Base-by-base conservation (phyloP, 2,329 filamentous ascomycete genomes). In the Chrysosporium keratinophilum region DNA sequence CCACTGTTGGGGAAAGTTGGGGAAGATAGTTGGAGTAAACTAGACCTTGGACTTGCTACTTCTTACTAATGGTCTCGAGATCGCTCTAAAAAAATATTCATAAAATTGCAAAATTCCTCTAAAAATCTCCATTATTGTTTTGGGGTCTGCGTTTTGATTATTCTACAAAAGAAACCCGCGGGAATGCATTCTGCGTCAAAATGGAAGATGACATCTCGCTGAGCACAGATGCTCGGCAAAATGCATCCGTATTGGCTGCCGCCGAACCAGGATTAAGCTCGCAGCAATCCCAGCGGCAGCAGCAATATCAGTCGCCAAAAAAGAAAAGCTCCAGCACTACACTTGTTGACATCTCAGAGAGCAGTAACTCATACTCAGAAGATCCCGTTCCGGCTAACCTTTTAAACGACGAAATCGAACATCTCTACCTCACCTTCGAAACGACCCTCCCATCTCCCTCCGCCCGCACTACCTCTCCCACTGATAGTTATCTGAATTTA, bases 381-480 rank as follows among this genome's bases (percentile, higher is more conserved):
- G 28, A 33, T 3, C 12, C 46, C 1, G 28, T 14, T n/a, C 34
- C 45, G 33, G 11, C 17, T 6, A 31, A 40, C 28, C 3, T 5
- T 10, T 12, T 17, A 12, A 20, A 23, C n/a, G 37, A 50, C 10
- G 67, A 70, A 42, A 73, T 84, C 53, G 69, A 76, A 14, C 79
- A 78, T 65, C 74, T 76, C 15, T 84, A 84, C 62, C 69, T 86
- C 50, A 80, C 77, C 1, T 81, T 84, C 63, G 76, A 82, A 48
- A 84, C 81, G 1, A 67, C 73, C 12, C 64, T 85, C 1, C 80
- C 81, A 1, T 68, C 70, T 1, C 69, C 71, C 54, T 57, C 64
- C 61, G 15, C 60, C 68, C 54, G 61, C 63, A 55, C 56, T 65
- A 55, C 58, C 67, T 60, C 56, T 68, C 50, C 52, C 61, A n/a